A percentile compares a stretch with the other conserved stretches of the same genome.
Conservation (phyloP, 352 stramenopile genomes). For the Phytopythium mirpurense region DNA sequence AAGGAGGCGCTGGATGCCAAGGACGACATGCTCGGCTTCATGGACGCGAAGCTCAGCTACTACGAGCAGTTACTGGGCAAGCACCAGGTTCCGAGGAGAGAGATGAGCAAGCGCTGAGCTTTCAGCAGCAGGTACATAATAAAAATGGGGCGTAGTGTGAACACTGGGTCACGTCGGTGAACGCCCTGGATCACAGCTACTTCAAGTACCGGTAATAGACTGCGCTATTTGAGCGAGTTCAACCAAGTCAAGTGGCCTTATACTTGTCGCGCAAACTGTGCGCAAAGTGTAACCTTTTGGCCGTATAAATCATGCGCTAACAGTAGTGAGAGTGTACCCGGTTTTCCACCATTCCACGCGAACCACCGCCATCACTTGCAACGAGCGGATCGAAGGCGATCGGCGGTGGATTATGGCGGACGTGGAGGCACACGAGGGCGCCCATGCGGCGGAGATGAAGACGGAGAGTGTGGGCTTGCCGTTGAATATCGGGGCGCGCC, state of each 20-base stretch:
- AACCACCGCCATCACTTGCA: background rate
- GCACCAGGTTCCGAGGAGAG: background rate
- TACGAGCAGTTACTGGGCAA: slow-evolving; percentile 25
- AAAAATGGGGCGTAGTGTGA: background rate
- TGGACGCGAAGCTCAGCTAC: slow-evolving; percentile 45
- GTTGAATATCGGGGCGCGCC: background rate
- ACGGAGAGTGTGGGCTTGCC: background rate
- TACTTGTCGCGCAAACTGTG: background rate
- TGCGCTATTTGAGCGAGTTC: background rate
- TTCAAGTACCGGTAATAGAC: too few species aligned
- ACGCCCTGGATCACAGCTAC: background rate
- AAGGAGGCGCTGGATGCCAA: slow-evolving; percentile 54
- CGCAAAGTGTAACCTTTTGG: background rate
- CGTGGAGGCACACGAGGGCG: background rate
- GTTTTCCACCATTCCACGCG: background rate
- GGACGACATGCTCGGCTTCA: slow-evolving; percentile 50
- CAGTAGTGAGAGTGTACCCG: background rate
- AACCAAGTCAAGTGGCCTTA: slow-evolving; percentile 1
- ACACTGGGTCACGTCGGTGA: background rate
- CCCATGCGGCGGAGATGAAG: background rate
- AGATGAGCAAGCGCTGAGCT: too few species aligned
- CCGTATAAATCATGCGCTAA: background rate
- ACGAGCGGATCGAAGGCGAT: background rate
- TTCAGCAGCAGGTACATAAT: background rate
- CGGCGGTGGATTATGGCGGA: slow-evolving; percentile 1